phyloP scores from a whole-genome alignment of 345 rosid species.

The Rhizophora apiculata region DNA sequence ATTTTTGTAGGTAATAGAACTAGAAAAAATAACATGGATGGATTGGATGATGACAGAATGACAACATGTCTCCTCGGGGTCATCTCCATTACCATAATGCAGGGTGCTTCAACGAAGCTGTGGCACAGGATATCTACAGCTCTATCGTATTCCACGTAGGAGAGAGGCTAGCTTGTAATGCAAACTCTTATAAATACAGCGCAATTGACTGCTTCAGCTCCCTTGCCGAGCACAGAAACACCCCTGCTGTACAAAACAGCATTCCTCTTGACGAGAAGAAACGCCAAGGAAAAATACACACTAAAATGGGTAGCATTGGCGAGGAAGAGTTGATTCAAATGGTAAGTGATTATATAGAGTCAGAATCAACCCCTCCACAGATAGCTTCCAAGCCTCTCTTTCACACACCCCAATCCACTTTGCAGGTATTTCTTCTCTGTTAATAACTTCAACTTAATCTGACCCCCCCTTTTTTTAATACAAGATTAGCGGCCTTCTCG shows the following conservation, averaged over 20 bases:
- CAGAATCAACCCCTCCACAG: slow-evolving; percentile 16
- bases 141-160: neutral
- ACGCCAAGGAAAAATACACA: neutral
- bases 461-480: neutral
- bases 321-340: slow-evolving; percentile 48
- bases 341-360: slow-evolving; percentile 48
- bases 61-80: too few relatives aligned
- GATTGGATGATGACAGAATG: neutral
- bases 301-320: slow-evolving; percentile 38
- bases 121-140: neutral
- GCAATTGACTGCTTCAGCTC: slow-evolving; percentile 9
- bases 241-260: neutral
- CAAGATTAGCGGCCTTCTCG: neutral
- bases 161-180: neutral
- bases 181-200: neutral
- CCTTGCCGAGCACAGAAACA: neutral
- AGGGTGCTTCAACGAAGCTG: neutral
- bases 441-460: neutral
- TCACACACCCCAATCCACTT: slow-evolving; percentile 16
- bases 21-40: too few relatives aligned
- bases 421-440: slow-evolving; percentile 25
- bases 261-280: neutral
- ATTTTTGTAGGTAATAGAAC: too few relatives aligned
- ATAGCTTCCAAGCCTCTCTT: slow-evolving; percentile 4
- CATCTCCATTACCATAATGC: too few relatives aligned